Conservation (phyloP, 345 rosid genomes). For the Cardamine chenopodiifolia region DNA sequence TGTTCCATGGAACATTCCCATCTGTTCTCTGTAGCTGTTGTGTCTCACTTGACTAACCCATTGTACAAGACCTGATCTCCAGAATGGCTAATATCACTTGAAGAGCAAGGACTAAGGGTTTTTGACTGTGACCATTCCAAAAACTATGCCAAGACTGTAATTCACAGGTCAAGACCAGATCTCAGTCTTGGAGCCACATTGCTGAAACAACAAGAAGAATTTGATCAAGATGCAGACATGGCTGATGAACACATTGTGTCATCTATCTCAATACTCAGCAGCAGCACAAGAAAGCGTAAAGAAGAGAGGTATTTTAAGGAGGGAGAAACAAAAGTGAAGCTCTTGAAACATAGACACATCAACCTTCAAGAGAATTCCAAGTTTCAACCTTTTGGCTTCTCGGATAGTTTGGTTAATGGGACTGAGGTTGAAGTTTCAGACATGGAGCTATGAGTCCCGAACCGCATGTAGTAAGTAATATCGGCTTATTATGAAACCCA, state of each 20-base stretch:
- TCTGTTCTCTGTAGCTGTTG: constrained; percentile 2
- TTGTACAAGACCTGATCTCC: constrained; percentile 37
- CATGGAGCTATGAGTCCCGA: constrained; percentile 39
- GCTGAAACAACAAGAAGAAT: constrained; percentile 29
- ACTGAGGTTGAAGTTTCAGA: constrained; percentile 55
- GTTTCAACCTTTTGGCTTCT: constrained; percentile 35
- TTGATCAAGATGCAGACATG: constrained; percentile 42
- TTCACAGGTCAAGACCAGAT: constrained; percentile 49
- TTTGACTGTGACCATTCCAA: constrained; percentile 55
- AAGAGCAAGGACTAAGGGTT: constrained; percentile 60
- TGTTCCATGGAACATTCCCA: not conserved
- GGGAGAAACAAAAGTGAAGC: constrained; percentile 49
- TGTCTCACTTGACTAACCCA: constrained; percentile 24
- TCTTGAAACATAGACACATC: constrained; percentile 48
- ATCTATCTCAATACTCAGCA: constrained; percentile 20
- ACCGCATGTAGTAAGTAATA: not conserved
- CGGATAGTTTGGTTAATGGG: constrained; percentile 46
- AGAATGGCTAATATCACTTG: constrained; percentile 69
- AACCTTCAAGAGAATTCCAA: constrained; percentile 35
- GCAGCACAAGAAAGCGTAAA: constrained; percentile 68
- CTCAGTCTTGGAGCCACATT: constrained; percentile 27
- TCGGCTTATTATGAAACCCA: constrained; percentile 10
- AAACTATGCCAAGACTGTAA: constrained; percentile 53
- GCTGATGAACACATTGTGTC: constrained; percentile 35
- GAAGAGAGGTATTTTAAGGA: constrained; percentile 49